These are phyloP conservation scores for Populus nigra DNA, from an alignment of 345 rosid genomes.

Conservation along the genomic window DNA sequence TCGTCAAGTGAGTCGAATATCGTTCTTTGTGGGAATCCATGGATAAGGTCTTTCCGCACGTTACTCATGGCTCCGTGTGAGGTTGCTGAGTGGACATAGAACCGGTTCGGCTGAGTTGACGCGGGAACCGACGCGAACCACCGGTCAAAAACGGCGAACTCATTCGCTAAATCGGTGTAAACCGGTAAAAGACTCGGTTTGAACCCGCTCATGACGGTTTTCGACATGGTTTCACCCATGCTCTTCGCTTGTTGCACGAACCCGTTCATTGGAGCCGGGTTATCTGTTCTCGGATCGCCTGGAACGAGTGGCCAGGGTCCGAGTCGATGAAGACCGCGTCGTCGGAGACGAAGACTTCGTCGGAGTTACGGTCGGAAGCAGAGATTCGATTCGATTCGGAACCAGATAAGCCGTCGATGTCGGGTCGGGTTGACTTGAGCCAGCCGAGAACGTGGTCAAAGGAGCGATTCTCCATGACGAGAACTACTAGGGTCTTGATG, in stretches of 20 bases:
- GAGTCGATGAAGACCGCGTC: constrained; percentile 82
- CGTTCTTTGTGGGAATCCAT: constrained; percentile 89
- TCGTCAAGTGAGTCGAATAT: constrained; percentile 92
- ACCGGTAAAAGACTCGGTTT: constrained; percentile 62
- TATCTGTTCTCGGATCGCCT: constrained; percentile 92
- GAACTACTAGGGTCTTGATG: constrained; percentile 80
- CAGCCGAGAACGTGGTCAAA: constrained; percentile 94
- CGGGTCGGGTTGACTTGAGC: constrained; percentile 88
- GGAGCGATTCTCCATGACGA: constrained; percentile 98
- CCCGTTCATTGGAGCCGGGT: constrained; percentile 80
- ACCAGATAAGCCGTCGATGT: constrained; percentile 80
- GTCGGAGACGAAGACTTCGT: constrained; percentile 53
- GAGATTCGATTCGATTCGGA: constrained; percentile 59
- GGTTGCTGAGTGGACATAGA: constrained; percentile 96
- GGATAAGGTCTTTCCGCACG: constrained; percentile 75
- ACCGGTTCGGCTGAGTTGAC: constrained; percentile 97
- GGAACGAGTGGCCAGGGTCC: constrained; percentile 98
- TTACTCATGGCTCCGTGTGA: constrained; percentile 90
- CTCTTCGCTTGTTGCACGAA: constrained; percentile 81
- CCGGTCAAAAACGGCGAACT: constrained; percentile 86
- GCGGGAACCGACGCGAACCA: constrained; percentile 99
- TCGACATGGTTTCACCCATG: constrained; percentile 60
- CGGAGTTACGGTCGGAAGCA: constrained; percentile 58
- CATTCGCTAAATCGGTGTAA: constrained; percentile 74
- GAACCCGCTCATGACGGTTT: constrained; percentile 86